Evolutionary conservation across 805 yeast genomes (phyloP).

Genomic region (Hanseniaspora opuntiae): DNA sequence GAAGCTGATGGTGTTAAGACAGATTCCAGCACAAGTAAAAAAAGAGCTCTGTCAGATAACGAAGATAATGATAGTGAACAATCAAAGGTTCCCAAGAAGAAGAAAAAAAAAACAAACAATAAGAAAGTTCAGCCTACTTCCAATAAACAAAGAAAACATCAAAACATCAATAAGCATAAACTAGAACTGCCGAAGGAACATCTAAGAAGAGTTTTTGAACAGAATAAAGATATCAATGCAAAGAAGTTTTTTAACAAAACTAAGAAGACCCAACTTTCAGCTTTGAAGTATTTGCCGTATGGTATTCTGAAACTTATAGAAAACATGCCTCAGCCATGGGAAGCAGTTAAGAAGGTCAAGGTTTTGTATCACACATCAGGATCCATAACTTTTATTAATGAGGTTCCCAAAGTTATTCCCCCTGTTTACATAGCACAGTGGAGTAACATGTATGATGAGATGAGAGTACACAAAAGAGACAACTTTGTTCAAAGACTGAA

Average conservation of each 20-base stretch:
- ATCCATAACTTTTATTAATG: conserved; percentile 90
- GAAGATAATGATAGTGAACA: conserved; percentile 50
- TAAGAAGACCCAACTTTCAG: conserved; percentile 76
- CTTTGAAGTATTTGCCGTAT: conserved; percentile 90
- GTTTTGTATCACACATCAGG: conserved; percentile 86
- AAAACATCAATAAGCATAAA: conserved; percentile 46
- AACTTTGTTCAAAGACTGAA: conserved; percentile 80
- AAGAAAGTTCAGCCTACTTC: neutral
- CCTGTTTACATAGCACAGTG: conserved; percentile 89
- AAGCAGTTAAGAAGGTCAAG: conserved; percentile 64
- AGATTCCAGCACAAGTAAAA: conserved; percentile 13
- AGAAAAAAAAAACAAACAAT: conserved; percentile 17
- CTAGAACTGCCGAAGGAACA: conserved; percentile 90
- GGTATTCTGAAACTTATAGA: conserved; percentile 79
- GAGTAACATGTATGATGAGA: conserved; percentile 84
- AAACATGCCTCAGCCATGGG: conserved; percentile 99
- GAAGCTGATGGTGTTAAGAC: conserved; percentile 11
- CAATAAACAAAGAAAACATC: conserved; percentile 18
- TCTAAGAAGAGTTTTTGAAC: conserved; percentile 65
- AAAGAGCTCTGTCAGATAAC: conserved; percentile 19
- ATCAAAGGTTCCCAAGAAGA: conserved; percentile 35
- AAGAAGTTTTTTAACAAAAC: conserved; percentile 60
- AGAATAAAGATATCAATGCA: conserved; percentile 75
- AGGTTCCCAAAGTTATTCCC: conserved; percentile 78
- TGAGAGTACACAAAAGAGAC: conserved; percentile 90